Percentiles rank a stretch among this genome's conserved stretches.
These are phyloP conservation scores for Linnemannia exigua DNA, from an alignment of 192 early-diverging fungal genomes.

Conservation along the genomic window DNA sequence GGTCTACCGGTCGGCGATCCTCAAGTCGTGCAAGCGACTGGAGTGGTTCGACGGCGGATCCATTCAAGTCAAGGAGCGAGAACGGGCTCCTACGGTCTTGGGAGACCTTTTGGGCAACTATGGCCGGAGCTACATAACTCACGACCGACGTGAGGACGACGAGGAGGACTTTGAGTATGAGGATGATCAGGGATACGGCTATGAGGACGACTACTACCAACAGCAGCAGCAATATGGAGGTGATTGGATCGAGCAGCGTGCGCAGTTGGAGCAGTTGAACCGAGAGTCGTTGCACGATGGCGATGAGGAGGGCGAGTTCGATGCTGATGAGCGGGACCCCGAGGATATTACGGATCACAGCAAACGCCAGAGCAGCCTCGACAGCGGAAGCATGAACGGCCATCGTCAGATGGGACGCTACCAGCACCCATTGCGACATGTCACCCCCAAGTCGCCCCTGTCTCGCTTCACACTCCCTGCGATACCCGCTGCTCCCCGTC, in stretches of 20 bases:
- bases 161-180: conserved; percentile 45
- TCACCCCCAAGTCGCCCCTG: conserved; percentile 20
- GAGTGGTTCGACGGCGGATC: conserved; percentile 55
- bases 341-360: conserved; percentile 54
- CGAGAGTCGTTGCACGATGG: neutral
- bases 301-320: conserved; percentile 19
- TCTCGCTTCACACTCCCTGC: conserved; percentile 1
- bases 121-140: conserved; percentile 32
- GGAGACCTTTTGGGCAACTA: conserved; percentile 39
- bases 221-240: conserved; percentile 9
- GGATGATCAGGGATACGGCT: conserved; percentile 1
- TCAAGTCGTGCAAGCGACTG: conserved; percentile 47
- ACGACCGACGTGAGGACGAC: conserved; percentile 41
- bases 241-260: conserved; percentile 24
- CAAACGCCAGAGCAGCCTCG: conserved; percentile 39
- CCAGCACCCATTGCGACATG: conserved; percentile 3
- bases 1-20: conserved; percentile 44
- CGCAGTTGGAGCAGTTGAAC: conserved; percentile 4
- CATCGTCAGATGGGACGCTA: conserved; percentile 5
- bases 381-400: conserved; percentile 34
- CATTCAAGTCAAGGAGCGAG: conserved; percentile 39
- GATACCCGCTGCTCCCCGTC: conserved; percentile 14
- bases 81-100: conserved; percentile 32
- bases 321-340: conserved; percentile 33
- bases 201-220: conserved; percentile 17